Evolutionary conservation across 352 stramenopile genomes (phyloP).

Genomic region (Lagenidium giganteum): DNA sequence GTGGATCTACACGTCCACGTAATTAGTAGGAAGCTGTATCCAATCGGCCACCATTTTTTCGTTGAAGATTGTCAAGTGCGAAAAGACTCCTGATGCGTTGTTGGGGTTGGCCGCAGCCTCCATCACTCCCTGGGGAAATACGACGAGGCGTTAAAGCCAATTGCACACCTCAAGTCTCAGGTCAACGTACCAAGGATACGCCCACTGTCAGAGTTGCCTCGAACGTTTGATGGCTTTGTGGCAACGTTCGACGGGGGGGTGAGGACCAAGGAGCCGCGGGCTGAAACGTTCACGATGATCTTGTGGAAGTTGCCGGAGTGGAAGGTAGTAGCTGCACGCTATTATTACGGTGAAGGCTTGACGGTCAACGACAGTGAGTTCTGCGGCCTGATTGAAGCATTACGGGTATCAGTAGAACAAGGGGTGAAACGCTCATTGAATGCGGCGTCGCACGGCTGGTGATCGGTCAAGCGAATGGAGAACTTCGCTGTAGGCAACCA

Average conservation of each 20-base stretch:
- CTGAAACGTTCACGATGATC: constrained; percentile 11
- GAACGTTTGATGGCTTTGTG: no score
- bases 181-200: no score
- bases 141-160: no score
- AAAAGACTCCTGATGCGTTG: no score
- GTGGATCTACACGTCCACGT: no score
- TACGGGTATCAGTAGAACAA: not conserved
- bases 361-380: constrained; percentile 20
- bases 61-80: no score
- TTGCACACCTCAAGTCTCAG: constrained; percentile 8
- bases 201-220: no score
- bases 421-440: constrained; percentile 5
- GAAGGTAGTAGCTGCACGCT: not conserved
- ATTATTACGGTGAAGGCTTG: constrained; percentile 6
- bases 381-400: no score
- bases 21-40: constrained; percentile 2
- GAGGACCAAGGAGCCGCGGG: constrained; percentile 4
- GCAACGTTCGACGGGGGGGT: constrained; percentile 15
- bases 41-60: constrained; percentile 9
- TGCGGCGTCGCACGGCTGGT: constrained; percentile 14
- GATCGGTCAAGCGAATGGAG: constrained; percentile 11
- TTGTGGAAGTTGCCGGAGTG: constrained; percentile 8
- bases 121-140: constrained; percentile 1
- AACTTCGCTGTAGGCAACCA: constrained; percentile 14
- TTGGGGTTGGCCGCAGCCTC: constrained; percentile 1